phyloP scores from a whole-genome alignment of 139 green algal species.

The Micractinium sp. region DNA sequence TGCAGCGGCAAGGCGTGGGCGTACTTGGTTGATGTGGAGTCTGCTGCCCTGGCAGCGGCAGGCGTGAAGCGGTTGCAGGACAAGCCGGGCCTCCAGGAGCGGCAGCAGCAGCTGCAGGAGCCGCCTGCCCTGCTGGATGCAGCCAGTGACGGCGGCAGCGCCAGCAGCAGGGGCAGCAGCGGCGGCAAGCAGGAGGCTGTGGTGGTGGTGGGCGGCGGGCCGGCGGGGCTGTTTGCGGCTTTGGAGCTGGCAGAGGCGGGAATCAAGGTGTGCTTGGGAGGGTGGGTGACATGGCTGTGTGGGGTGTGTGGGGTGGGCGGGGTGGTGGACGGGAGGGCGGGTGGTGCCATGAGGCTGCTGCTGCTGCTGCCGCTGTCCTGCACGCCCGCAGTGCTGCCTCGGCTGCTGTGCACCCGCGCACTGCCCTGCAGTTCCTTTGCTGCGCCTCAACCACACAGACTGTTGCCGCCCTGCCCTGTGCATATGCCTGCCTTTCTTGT shows the following conservation, averaged over 20 bases:
- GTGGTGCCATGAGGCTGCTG: neutral
- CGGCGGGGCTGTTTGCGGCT: conserved; percentile 86
- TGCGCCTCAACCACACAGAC: too few relatives aligned
- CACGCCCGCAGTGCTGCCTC: neutral
- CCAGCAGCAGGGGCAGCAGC: neutral
- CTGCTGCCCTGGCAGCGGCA: conserved; percentile 12
- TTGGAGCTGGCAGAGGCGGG: conserved; percentile 71
- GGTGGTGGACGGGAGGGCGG: neutral
- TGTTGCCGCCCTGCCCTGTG: neutral
- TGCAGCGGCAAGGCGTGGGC: conserved; percentile 53
- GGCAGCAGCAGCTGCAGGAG: neutral
- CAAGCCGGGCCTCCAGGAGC: conserved; percentile 18
- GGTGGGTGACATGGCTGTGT: neutral
- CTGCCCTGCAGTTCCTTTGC: neutral
- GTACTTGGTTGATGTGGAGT: conserved; percentile 75
- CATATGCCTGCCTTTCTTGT: neutral
- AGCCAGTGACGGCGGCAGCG: neutral
- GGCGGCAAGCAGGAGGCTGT: conserved; percentile 29
- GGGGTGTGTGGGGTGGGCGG: neutral
- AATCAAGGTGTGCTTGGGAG: conserved; percentile 15
- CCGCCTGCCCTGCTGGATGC: neutral
- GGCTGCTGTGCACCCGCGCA: neutral
- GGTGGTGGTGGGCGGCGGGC: conserved; percentile 70
- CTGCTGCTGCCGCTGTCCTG: neutral
- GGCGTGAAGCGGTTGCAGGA: conserved; percentile 14